Evolutionary conservation across 2,329 filamentous ascomycete species (phyloP), one percentile per base, ranked within the genome.

Genomic region (Venturia asperata): DNA sequence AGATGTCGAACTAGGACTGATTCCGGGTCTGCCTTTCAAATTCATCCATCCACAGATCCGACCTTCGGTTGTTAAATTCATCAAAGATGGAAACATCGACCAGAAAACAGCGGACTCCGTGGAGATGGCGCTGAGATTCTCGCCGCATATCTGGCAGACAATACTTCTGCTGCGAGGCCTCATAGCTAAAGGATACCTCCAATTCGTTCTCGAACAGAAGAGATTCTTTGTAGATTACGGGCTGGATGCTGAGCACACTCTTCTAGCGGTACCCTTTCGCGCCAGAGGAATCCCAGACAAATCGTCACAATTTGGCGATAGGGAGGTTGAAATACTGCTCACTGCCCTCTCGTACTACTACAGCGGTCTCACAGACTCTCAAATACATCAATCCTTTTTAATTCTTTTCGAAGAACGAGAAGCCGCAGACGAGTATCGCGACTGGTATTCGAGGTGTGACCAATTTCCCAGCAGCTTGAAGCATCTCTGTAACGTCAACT

Each of bases 281-380:
- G 85, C 85, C 0, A 90, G 91, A 65, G 88, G 87, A 1, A 77
- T 80, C 0, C 87, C 88, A 0, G 82, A 81, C 0, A 80, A 83
- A 0, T 80, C 83, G 5, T 82, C 87, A 0, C 87, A 91, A 70
- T 91, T 82, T 72, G 86, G 87, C 0, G 87, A 91, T 68, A 86
- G 87, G 0, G 83, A 91, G 70, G 86, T 87, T 0, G 80, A 83
- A 0, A 86, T 91, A 1, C 41, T 85, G 0, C 76, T 91, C 1
- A 91, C 87, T 0, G 86, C 83, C 11, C 74, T 92, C 0, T 80
- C 82, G 0, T 90, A 88, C 69, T 91, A 91, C 69, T 88, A 90
- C 62, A 72, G 77, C 1, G 87, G 86, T 0, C 62, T 64, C 5
- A 72, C 89, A 0, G 71, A 86, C 17, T 70, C 80, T 0, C 78